These are phyloP conservation scores for Komagataella mondaviorum DNA, from an alignment of 805 yeast species.

Conservation along the genomic window DNA sequence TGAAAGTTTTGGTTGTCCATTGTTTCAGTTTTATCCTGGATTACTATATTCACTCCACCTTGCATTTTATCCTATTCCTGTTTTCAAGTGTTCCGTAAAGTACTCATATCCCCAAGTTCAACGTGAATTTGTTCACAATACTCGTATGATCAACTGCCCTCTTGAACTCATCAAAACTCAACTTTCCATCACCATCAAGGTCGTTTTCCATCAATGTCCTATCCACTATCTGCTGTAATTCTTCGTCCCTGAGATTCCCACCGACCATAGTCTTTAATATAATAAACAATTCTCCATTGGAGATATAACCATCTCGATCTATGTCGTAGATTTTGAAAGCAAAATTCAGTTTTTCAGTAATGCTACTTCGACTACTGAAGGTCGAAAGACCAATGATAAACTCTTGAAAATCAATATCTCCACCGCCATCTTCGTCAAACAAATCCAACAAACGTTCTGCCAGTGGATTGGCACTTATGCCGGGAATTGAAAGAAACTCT, in stretches of 20 bases:
- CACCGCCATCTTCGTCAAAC: constrained; percentile 86
- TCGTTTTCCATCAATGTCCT: constrained; percentile 93
- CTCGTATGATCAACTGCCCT: constrained; percentile 39
- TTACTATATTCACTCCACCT: neutral
- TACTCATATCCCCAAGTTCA: neutral
- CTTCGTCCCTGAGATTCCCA: constrained; percentile 69
- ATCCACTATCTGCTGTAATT: constrained; percentile 93
- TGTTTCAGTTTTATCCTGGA: neutral
- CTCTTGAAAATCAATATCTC: constrained; percentile 91
- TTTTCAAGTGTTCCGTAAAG: neutral
- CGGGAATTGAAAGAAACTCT: constrained; percentile 88
- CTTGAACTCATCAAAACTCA: constrained; percentile 80
- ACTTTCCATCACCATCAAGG: constrained; percentile 70
- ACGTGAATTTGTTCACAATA: constrained; percentile 10
- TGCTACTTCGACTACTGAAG: constrained; percentile 72
- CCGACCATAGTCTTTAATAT: constrained; percentile 98
- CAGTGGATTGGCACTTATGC: constrained; percentile 80
- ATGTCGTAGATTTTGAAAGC: constrained; percentile 92
- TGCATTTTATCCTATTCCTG: neutral
- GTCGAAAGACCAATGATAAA: constrained; percentile 61
- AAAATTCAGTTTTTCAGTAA: constrained; percentile 72
- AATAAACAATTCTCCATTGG: constrained; percentile 87
- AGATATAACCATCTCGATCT: constrained; percentile 87
- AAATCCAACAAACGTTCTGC: constrained; percentile 87
- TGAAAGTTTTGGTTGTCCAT: neutral